These are phyloP conservation scores for Tuber umbilicatum DNA, from an alignment of 495 filamentous ascomycete species.

Conservation along the genomic window DNA sequence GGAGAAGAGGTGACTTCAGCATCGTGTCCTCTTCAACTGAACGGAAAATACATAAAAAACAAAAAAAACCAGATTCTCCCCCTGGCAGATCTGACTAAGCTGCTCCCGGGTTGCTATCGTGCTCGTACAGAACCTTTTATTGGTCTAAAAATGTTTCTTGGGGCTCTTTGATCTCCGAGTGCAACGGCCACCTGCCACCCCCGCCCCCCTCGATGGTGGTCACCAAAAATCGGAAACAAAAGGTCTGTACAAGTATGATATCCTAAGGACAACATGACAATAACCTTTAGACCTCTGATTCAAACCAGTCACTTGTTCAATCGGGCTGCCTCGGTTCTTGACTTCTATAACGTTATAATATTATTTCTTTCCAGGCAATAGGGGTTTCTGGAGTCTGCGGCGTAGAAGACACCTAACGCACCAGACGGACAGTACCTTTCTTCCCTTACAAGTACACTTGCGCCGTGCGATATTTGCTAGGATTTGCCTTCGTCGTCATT, in stretches of 20 bases:
- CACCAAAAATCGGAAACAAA: too few relatives aligned
- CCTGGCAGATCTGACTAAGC: constrained; percentile 32
- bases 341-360: too few relatives aligned
- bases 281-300: too few relatives aligned
- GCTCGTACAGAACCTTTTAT: not conserved
- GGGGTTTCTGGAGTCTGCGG: not conserved
- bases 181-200: not conserved
- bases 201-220: too few relatives aligned
- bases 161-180: not conserved
- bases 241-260: too few relatives aligned
- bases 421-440: not conserved
- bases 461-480: not conserved
- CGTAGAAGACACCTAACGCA: too few relatives aligned
- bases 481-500: not conserved
- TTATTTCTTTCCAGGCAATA: not conserved
- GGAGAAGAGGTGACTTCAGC: constrained; percentile 24
- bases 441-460: not conserved
- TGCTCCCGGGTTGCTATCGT: constrained; percentile 7
- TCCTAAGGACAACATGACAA: too few relatives aligned
- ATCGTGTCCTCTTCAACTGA: constrained; percentile 38
- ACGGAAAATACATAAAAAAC: constrained; percentile 9
- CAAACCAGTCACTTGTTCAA: too few relatives aligned
- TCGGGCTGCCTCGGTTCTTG: too few relatives aligned
- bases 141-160: not conserved
- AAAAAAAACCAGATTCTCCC: not conserved